phyloP scores from a whole-genome alignment of 176 grass and related monocot genomes.

The Hordeum vulgare region DNA sequence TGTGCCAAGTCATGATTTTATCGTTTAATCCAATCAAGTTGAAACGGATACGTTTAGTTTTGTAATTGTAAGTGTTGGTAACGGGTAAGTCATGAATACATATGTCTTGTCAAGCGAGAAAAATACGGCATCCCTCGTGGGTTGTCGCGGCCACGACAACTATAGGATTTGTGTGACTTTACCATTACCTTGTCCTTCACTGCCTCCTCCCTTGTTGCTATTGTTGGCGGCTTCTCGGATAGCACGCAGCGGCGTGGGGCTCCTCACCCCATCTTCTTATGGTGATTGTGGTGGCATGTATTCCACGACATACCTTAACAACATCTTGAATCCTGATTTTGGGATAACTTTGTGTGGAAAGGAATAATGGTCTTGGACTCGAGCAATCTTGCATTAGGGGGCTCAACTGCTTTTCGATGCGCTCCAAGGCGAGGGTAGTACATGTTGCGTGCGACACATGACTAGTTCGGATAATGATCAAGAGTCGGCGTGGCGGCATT shows the following conservation, averaged over 20 bases:
- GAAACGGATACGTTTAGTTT: background rate
- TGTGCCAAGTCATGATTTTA: background rate
- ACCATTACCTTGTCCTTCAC: background rate
- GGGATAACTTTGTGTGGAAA: background rate
- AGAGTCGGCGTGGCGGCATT: background rate
- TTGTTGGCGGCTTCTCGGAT: background rate
- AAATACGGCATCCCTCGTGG: too few relatives aligned
- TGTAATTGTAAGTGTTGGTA: background rate
- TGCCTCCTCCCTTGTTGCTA: background rate
- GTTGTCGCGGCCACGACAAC: background rate
- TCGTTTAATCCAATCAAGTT: background rate
- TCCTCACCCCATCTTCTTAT: background rate
- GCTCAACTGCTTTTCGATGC: background rate
- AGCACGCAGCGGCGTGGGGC: background rate
- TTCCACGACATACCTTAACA: background rate
- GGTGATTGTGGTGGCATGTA: background rate
- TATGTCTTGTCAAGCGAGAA: background rate
- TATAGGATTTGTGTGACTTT: background rate
- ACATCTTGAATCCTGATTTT: background rate
- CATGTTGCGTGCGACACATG: background rate
- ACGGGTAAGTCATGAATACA: background rate
- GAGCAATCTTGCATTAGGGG: background rate
- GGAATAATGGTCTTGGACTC: background rate
- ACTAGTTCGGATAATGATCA: background rate
- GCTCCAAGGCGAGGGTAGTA: background rate